Evolutionary conservation across 2,329 filamentous ascomycete species (phyloP).

Genomic region (Xylaria sp.): DNA sequence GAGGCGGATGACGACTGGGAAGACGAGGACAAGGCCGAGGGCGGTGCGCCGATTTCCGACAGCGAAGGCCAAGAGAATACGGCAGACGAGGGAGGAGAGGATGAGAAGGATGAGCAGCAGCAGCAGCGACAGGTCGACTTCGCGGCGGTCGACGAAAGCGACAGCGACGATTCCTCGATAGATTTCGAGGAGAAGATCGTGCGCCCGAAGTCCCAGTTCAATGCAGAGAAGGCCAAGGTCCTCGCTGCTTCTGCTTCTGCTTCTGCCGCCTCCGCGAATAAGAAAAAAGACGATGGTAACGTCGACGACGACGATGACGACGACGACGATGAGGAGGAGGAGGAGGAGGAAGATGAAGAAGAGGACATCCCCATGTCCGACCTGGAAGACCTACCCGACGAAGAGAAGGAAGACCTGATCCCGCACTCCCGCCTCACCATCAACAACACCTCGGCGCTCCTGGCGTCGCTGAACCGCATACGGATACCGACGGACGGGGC

Average conservation of each 20-base stretch:
- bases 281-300: constrained; percentile 35
- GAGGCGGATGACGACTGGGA: constrained; percentile 24
- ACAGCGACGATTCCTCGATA: constrained; percentile 69
- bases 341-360: constrained; percentile 73
- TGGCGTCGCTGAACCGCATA: constrained; percentile 78
- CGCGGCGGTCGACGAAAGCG: constrained; percentile 62
- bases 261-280: constrained; percentile 45
- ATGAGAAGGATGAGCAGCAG: constrained; percentile 30
- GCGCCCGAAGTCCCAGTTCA: constrained; percentile 50
- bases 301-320: constrained; percentile 46
- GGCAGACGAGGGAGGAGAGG: constrained; percentile 33
- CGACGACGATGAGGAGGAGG: constrained; percentile 57
- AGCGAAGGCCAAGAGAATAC: constrained; percentile 29
- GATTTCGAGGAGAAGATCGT: constrained; percentile 75
- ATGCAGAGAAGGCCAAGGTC: constrained; percentile 44
- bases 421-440: constrained; percentile 93
- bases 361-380: constrained; percentile 91
- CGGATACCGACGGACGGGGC: constrained; percentile 66
- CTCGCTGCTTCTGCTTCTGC: constrained; percentile 33
- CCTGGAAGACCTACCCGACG: constrained; percentile 74
- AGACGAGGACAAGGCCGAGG: constrained; percentile 28
- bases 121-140: constrained; percentile 53
- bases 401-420: constrained; percentile 83
- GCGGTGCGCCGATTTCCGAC: constrained; percentile 31
- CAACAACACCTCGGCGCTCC: constrained; percentile 91